These are phyloP conservation scores for Circinella minor DNA, from an alignment of 371 early-diverging fungal genomes.

Conservation along the genomic window DNA sequence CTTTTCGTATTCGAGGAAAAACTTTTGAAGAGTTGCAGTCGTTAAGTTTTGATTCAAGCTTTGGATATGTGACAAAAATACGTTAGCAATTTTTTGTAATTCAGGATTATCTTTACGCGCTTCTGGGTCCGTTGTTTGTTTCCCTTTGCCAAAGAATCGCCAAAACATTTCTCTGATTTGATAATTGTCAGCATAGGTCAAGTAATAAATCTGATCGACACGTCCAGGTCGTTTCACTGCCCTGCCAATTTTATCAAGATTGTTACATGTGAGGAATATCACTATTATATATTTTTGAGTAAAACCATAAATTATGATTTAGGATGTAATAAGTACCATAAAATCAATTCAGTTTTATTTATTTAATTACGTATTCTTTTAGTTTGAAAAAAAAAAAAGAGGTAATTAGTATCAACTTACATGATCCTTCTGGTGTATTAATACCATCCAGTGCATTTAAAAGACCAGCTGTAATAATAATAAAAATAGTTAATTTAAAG, in stretches of 20 bases:
- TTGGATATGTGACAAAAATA: constrained; percentile 14
- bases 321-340: no score
- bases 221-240: constrained; percentile 97
- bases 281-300: constrained; percentile 31
- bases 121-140: background rate
- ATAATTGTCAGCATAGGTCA: constrained; percentile 74
- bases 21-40: constrained; percentile 51
- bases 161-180: constrained; percentile 69
- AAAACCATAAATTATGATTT: no score
- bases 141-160: constrained; percentile 39
- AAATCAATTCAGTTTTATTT: no score
- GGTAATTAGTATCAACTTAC: background rate
- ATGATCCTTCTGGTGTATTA: constrained; percentile 75
- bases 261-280: constrained; percentile 95
- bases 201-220: constrained; percentile 83
- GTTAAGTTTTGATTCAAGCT: constrained; percentile 37
- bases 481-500: background rate
- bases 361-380: no score
- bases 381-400: no score
- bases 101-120: background rate
- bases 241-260: constrained; percentile 87
- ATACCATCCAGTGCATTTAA: constrained; percentile 95
- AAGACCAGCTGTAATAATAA: constrained; percentile 72
- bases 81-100: background rate
- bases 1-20: constrained; percentile 22